Evolutionary conservation across 148 eudicot genomes (phyloP).

Genomic region (Fagopyrum homotropicum): DNA sequence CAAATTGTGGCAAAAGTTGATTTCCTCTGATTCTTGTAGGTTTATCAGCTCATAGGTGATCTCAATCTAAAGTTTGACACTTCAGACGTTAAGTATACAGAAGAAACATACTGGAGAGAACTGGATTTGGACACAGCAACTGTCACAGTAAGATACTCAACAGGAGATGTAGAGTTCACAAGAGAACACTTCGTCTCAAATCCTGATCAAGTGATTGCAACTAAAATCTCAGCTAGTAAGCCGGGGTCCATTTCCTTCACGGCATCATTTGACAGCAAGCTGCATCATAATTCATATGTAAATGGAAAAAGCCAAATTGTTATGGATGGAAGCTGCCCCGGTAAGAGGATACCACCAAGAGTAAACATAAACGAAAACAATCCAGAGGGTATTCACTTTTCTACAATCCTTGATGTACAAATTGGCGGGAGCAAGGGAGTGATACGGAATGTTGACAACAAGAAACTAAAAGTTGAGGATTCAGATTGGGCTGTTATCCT

Average conservation of each 20-base stretch:
- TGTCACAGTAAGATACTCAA: constrained; percentile 53
- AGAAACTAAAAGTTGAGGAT: constrained; percentile 52
- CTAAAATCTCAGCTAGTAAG: constrained; percentile 62
- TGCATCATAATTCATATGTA: constrained; percentile 44
- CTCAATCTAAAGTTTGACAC: constrained; percentile 65
- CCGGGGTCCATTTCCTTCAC: constrained; percentile 57
- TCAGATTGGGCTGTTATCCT: constrained; percentile 66
- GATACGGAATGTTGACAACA: constrained; percentile 34
- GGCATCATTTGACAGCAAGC: constrained; percentile 53
- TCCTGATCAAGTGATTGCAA: constrained; percentile 70
- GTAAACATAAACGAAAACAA: constrained; percentile 19
- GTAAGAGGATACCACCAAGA: constrained; percentile 31
- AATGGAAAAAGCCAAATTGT: constrained; percentile 55
- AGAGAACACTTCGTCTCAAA: constrained; percentile 77
- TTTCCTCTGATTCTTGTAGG: constrained; percentile 28
- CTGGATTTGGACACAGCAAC: constrained; percentile 84
- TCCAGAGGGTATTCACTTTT: constrained; percentile 62
- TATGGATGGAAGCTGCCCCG: constrained; percentile 73
- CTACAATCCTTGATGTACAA: constrained; percentile 53
- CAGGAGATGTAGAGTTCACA: constrained; percentile 44
- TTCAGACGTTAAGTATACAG: constrained; percentile 29
- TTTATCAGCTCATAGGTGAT: constrained; percentile 84
- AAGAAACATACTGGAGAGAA: constrained; percentile 48
- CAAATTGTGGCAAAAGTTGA: neutral
- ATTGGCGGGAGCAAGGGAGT: constrained; percentile 35